These are phyloP conservation scores for Fusarium illudens DNA, from an alignment of 2,329 filamentous ascomycete species.

Conservation along the genomic window DNA sequence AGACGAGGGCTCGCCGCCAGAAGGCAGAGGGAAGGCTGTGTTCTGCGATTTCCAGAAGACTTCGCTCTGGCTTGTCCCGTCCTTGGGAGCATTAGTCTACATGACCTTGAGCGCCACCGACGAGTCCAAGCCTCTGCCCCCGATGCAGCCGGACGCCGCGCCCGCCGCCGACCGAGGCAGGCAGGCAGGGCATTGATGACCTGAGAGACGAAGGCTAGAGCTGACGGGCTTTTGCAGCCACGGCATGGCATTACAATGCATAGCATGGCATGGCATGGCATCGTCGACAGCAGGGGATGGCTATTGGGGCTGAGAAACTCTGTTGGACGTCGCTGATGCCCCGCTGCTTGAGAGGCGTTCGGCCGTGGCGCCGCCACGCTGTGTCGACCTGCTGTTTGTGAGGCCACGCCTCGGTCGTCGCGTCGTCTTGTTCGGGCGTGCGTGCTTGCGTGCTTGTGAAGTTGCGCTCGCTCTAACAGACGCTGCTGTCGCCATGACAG, in stretches of 20 bases:
- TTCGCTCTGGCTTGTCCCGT: conserved; percentile 35
- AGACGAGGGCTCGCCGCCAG: conserved; percentile 9
- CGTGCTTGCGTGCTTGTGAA: neutral
- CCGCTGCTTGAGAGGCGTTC: conserved; percentile 30
- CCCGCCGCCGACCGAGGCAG: conserved; percentile 2
- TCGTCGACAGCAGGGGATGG: neutral
- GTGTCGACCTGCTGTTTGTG: conserved; percentile 30
- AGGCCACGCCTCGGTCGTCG: conserved; percentile 27
- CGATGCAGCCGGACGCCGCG: conserved; percentile 31
- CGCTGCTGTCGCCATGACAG: neutral
- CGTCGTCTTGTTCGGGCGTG: no score
- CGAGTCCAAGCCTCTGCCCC: neutral
- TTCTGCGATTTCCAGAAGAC: conserved; percentile 43
- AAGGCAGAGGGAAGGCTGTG: conserved; percentile 8
- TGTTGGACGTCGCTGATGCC: conserved; percentile 27
- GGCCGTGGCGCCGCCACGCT: conserved; percentile 42
- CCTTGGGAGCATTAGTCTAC: conserved; percentile 6
- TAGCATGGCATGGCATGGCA: neutral
- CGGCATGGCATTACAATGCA: neutral
- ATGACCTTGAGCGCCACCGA: conserved; percentile 6
- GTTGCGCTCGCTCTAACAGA: conserved; percentile 3
- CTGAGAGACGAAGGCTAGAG: neutral
- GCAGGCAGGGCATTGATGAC: conserved; percentile 1
- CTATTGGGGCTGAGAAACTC: conserved; percentile 26
- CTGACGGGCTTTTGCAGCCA: neutral